Evolutionary conservation across 495 filamentous ascomycete genomes (phyloP).

Genomic region (Neurospora sp.): DNA sequence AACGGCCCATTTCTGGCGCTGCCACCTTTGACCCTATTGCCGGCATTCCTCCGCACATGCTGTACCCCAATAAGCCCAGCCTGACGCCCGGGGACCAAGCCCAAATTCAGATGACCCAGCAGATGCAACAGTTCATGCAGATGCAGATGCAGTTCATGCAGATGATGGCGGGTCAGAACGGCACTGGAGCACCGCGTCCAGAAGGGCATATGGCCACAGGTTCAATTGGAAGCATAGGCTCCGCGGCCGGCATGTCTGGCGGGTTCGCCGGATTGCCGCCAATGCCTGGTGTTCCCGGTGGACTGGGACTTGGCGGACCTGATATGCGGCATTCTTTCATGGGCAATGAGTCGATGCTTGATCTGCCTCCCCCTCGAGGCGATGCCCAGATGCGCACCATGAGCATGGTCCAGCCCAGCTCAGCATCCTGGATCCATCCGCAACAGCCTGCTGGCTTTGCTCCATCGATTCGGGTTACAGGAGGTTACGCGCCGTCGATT

Average conservation of each 20-base stretch:
- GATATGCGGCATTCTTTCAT: constrained; percentile 37
- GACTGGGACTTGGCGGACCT: constrained; percentile 5
- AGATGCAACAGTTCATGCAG: constrained; percentile 84
- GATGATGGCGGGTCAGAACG: constrained; percentile 48
- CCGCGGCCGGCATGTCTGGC: constrained; percentile 4
- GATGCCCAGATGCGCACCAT: constrained; percentile 49
- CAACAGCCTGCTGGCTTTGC: constrained; percentile 28
- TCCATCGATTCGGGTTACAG: constrained; percentile 36
- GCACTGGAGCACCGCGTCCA: constrained; percentile 20
- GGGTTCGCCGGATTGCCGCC: constrained; percentile 10
- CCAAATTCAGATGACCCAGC: constrained; percentile 74
- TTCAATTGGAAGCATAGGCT: constrained; percentile 22
- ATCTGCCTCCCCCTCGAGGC: constrained; percentile 25
- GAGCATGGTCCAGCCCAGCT: constrained; percentile 71
- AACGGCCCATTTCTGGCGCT: constrained; percentile 27
- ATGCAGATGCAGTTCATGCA: constrained; percentile 94
- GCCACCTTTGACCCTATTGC: constrained; percentile 29
- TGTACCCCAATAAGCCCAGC: constrained; percentile 33
- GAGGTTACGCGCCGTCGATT: constrained; percentile 53
- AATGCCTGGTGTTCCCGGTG: constrained; percentile 8
- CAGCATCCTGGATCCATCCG: constrained; percentile 40
- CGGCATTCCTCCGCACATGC: constrained; percentile 38
- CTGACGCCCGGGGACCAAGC: constrained; percentile 60
- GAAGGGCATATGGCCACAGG: constrained; percentile 26
- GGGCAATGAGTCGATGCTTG: constrained; percentile 28